Evolutionary conservation across 345 rosid genomes (phyloP), one percentile per base, ranked within the genome.

Genomic region (Hypericum androsaemum): DNA sequence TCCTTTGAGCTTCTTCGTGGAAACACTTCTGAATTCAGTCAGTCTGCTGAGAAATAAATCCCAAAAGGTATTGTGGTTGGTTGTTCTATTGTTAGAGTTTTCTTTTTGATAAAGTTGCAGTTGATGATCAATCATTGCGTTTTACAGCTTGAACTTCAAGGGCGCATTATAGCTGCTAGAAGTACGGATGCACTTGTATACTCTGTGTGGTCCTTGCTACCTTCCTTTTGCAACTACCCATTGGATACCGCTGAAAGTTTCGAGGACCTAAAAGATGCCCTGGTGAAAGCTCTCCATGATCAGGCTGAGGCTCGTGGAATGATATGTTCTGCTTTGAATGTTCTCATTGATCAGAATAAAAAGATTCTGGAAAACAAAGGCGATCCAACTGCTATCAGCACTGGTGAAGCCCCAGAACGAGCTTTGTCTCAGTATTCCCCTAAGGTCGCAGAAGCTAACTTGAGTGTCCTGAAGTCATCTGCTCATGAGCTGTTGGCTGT

Each of bases 171-270:
- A 53, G 69, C 94, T 41, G 80, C 90, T 48, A 78, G 86, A 67
- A 72, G 77, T 68, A 74, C 73, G 9, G 86, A 85, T 60, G 80
- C 88, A 51, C 80, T 88, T 44, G 70, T 73, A 46, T 81, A 85
- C 75, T 81, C 94, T 36, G 51, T 92, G 53, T 88, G 98, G 94
- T 84, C 97, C 39, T 75, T 92, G 69, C 64, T 92, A 55, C 97
- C 98, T 52, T 84, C 96, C 10, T 92, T 88, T 78, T 85, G 95
- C 77, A 85, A 83, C 52, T 85, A 83, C 67, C 82, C 96, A 17
- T 46, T 63, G 65, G 94, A 92, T 64, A 88, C 90, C 40, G 80
- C 79, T 69, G 81, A 85, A 62, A 73, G 79, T 70, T 80, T 85
- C 64, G 68, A 73, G 61, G 88, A 85, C 62, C 76, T 88, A 42